phyloP scores from a whole-genome alignment of 2,329 filamentous ascomycete genomes.

The Trichoderma sp. region DNA sequence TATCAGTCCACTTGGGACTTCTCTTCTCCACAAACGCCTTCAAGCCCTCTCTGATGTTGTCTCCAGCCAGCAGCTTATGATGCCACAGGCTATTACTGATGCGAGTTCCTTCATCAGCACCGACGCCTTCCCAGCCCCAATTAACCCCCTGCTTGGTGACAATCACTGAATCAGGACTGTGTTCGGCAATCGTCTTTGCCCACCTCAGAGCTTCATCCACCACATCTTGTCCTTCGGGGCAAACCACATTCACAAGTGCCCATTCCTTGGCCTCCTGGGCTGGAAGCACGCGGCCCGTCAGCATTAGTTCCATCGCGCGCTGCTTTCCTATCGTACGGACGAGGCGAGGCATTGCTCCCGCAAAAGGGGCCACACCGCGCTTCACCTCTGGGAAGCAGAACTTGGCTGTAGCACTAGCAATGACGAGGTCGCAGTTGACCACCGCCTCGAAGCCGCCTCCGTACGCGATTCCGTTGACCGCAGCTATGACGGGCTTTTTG shows the following conservation, averaged over 20 bases:
- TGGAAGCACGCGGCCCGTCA: slow-evolving; percentile 50
- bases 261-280: slow-evolving; percentile 42
- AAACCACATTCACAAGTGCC: slow-evolving; percentile 26
- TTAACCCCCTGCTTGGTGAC: slow-evolving; percentile 3
- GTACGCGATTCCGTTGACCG: slow-evolving; percentile 60
- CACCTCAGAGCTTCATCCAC: slow-evolving; percentile 17
- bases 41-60: slow-evolving; percentile 17
- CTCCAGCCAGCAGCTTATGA: background rate
- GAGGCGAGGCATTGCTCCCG: slow-evolving; percentile 54
- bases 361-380: slow-evolving; percentile 56
- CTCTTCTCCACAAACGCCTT: slow-evolving; percentile 18
- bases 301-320: slow-evolving; percentile 52
- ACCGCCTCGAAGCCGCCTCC: slow-evolving; percentile 62
- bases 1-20: slow-evolving; percentile 11
- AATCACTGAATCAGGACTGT: slow-evolving; percentile 13
- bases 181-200: slow-evolving; percentile 14
- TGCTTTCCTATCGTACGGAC: slow-evolving; percentile 51
- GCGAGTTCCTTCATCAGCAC: background rate
- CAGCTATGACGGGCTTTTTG: slow-evolving; percentile 63
- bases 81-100: background rate
- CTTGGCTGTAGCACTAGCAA: slow-evolving; percentile 53
- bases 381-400: slow-evolving; percentile 58
- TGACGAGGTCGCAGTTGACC: slow-evolving; percentile 57
- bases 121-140: background rate
- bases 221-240: background rate